Evolutionary conservation across 2,329 filamentous ascomycete species (phyloP).

Genomic region (Zalaria obscura): DNA sequence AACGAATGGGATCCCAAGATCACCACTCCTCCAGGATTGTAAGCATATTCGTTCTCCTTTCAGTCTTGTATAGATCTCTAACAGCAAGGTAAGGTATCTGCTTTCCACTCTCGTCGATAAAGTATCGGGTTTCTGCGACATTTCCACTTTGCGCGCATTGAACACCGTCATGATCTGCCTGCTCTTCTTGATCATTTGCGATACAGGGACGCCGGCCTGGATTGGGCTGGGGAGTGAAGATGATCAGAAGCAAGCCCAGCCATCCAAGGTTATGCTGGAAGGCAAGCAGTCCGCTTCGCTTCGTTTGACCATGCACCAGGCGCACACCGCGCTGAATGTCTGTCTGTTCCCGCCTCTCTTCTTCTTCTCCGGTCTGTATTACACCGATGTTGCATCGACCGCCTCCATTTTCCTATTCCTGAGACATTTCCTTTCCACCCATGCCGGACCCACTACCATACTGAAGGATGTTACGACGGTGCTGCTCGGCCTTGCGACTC

Average conservation of each 20-base stretch:
- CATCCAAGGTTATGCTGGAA: not conserved
- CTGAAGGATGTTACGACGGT: slow-evolving; percentile 19
- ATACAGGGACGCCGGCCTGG: not conserved
- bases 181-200: slow-evolving; percentile 12
- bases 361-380: slow-evolving; percentile 92
- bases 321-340: slow-evolving; percentile 62
- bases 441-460: slow-evolving; percentile 3
- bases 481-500: slow-evolving; percentile 46
- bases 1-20: slow-evolving; percentile 88
- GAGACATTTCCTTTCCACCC: slow-evolving; percentile 26
- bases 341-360: slow-evolving; percentile 79
- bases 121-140: slow-evolving; percentile 24
- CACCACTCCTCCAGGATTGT: slow-evolving; percentile 81
- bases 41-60: slow-evolving; percentile 17
- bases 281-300: not conserved
- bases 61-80: not conserved
- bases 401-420: slow-evolving; percentile 60
- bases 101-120: slow-evolving; percentile 23
- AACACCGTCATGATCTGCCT: slow-evolving; percentile 24
- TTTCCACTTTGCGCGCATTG: slow-evolving; percentile 21
- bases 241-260: not conserved
- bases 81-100: slow-evolving; percentile 30
- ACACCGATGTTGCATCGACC: slow-evolving; percentile 81
- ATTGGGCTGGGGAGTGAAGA: not conserved
- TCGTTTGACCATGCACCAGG: slow-evolving; percentile 8